These are phyloP conservation scores for Hymenotorrendiella dingleyae DNA, from an alignment of 2,329 filamentous ascomycete species.

Conservation along the genomic window DNA sequence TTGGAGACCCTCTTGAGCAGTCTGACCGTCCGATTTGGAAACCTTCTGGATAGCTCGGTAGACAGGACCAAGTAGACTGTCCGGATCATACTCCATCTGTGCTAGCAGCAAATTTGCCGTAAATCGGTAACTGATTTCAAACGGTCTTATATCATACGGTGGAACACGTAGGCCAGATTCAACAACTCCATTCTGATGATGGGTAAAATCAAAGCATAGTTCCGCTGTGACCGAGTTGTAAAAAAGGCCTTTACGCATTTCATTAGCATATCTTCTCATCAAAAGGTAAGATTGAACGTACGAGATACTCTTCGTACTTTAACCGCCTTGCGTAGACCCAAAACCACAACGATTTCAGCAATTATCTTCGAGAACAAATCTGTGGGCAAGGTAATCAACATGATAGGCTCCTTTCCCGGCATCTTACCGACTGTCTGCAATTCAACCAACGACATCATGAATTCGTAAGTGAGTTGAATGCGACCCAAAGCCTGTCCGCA, in stretches of 20 bases:
- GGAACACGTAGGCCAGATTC: neutral
- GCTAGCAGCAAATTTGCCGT: neutral
- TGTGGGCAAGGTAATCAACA: neutral
- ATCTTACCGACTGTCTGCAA: no score
- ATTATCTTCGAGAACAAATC: constrained; percentile 1
- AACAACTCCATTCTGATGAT: neutral
- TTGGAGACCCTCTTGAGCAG: neutral
- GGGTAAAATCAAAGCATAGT: neutral
- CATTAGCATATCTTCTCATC: neutral
- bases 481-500: no score
- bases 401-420: neutral
- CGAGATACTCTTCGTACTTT: neutral
- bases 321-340: neutral
- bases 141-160: neutral
- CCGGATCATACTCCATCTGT: neutral
- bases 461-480: no score
- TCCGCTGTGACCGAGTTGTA: neutral
- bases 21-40: neutral
- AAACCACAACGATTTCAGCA: neutral
- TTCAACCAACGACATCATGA: no score
- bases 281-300: neutral
- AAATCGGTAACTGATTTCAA: neutral
- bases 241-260: neutral
- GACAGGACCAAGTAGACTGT: neutral
- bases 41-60: neutral